Conservation (phyloP, 1,139 yeast species). For the Meyerozyma elateridarum region DNA sequence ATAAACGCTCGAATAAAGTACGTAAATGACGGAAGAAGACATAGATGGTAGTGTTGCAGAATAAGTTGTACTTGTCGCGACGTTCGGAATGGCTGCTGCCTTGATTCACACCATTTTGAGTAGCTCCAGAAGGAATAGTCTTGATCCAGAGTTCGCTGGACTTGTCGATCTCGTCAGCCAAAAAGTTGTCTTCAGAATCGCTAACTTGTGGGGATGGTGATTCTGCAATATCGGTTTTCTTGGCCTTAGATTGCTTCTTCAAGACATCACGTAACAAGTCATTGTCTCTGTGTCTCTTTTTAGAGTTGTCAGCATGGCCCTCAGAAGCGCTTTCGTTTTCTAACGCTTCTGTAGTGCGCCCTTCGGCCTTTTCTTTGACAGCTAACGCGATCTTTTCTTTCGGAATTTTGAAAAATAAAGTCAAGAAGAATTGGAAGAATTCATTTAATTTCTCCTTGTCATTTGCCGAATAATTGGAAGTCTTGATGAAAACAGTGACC, state of each 20-base stretch:
- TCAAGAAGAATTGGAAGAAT: conserved; percentile 66
- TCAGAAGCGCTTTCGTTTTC: conserved; percentile 3
- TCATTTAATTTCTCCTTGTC: conserved; percentile 78
- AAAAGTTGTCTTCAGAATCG: conserved; percentile 34
- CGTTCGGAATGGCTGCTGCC: conserved; percentile 21
- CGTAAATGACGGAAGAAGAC: conserved; percentile 86
- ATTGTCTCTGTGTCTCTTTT: conserved; percentile 56
- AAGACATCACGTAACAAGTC: conserved; percentile 74
- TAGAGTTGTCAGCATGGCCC: conserved; percentile 18
- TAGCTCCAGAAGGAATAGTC: conserved; percentile 22
- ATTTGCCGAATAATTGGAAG: conserved; percentile 69
- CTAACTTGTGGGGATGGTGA: conserved; percentile 26
- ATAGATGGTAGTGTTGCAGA: conserved; percentile 88
- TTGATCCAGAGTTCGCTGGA: conserved; percentile 68
- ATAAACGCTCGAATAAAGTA: conserved; percentile 73
- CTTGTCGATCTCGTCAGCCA: conserved; percentile 44
- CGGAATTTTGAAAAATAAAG: conserved; percentile 60
- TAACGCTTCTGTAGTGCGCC: conserved; percentile 9
- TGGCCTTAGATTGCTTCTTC: conserved; percentile 55
- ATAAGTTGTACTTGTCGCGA: conserved; percentile 62
- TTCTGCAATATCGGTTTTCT: conserved; percentile 34
- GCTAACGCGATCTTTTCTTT: conserved; percentile 27
- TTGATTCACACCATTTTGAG: conserved; percentile 15
- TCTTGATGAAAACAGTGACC: conserved; percentile 63
- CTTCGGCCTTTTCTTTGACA: conserved; percentile 11